Conservation (phyloP, 75 land plant species). For the Picea glauca region DNA sequence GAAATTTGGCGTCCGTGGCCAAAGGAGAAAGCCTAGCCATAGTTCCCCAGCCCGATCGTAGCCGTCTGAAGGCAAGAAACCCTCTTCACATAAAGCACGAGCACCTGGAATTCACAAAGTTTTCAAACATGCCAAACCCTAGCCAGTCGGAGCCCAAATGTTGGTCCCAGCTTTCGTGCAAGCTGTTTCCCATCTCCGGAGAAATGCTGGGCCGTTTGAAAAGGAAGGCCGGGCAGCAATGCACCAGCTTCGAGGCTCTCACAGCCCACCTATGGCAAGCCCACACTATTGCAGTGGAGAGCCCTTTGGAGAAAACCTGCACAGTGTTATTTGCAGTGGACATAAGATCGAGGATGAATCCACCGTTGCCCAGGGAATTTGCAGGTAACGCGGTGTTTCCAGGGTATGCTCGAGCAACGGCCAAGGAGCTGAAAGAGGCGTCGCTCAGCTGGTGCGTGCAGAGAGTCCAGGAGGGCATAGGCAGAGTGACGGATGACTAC, state of each 20-base stretch:
- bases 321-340: constrained; percentile 45
- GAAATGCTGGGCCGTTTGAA: constrained; percentile 22
- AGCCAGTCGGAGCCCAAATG: neutral
- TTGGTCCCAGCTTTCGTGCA: constrained; percentile 13
- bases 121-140: neutral
- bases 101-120: constrained; percentile 30
- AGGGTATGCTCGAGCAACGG: constrained; percentile 33
- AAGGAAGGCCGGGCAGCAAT: constrained; percentile 11
- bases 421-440: constrained; percentile 20
- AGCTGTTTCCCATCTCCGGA: constrained; percentile 27
- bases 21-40: constrained; percentile 30
- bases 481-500: constrained; percentile 36
- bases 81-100: constrained; percentile 42
- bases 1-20: constrained; percentile 38
- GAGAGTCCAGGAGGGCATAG: constrained; percentile 28
- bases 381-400: constrained; percentile 45
- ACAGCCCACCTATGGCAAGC: constrained; percentile 50
- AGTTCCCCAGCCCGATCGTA: constrained; percentile 35
- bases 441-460: constrained; percentile 28
- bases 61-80: constrained; percentile 34
- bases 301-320: constrained; percentile 10
- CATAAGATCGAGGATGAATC: constrained; percentile 27
- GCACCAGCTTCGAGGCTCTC: constrained; percentile 39
- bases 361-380: constrained; percentile 28
- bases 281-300: constrained; percentile 13